A percentile compares a stretch with the other conserved stretches of the same genome.
phyloP scores from a whole-genome alignment of 2,329 filamentous ascomycete genomes.

The Cytospora chrysosperma region DNA sequence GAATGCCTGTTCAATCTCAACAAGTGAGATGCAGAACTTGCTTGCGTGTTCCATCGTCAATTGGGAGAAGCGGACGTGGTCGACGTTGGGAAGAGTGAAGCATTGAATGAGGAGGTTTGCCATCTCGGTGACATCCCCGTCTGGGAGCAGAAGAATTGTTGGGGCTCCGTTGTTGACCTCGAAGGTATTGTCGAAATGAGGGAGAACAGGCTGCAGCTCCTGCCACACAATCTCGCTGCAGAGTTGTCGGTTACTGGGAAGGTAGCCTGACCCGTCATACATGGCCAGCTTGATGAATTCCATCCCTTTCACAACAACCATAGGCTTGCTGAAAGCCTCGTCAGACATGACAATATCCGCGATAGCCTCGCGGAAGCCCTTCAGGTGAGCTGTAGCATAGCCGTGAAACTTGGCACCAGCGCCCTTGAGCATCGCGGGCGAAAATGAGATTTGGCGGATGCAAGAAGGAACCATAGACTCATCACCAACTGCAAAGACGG shows the following conservation, averaged over 20 bases:
- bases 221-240: slow-evolving; percentile 51
- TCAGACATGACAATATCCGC: slow-evolving; percentile 47
- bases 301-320: slow-evolving; percentile 47
- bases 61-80: slow-evolving; percentile 35
- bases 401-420: slow-evolving; percentile 40
- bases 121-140: neutral
- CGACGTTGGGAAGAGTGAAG: slow-evolving; percentile 30
- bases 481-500: slow-evolving; percentile 45
- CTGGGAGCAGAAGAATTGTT: slow-evolving; percentile 31
- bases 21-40: slow-evolving; percentile 44
- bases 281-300: slow-evolving; percentile 41
- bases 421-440: slow-evolving; percentile 36
- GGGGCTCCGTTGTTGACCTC: slow-evolving; percentile 30
- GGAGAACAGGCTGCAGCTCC: slow-evolving; percentile 24
- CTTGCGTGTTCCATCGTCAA: slow-evolving; percentile 34
- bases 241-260: slow-evolving; percentile 49
- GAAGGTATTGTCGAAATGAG: slow-evolving; percentile 33
- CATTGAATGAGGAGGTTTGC: neutral
- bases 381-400: slow-evolving; percentile 39
- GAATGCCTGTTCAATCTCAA: slow-evolving; percentile 40
- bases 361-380: slow-evolving; percentile 38
- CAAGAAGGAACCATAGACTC: slow-evolving; percentile 50
- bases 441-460: slow-evolving; percentile 47
- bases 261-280: slow-evolving; percentile 35
- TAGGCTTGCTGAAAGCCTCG: slow-evolving; percentile 32